Evolutionary conservation across 2,329 filamentous ascomycete species (phyloP).

Genomic region (Pseudocercospora crystallina): DNA sequence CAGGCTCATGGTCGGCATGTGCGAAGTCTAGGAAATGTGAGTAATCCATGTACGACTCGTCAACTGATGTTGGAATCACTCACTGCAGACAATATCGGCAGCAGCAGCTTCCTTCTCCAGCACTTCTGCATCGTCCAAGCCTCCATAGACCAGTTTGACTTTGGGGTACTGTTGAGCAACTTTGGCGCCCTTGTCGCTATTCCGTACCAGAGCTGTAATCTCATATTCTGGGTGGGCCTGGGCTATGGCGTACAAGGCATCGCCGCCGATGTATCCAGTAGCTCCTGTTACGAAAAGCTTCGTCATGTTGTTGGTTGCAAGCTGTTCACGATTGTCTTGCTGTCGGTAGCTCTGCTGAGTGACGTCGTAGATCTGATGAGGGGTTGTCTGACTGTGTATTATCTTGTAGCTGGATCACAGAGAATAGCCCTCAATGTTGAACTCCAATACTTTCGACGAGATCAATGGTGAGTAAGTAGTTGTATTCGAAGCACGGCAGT

Average conservation of each 20-base stretch:
- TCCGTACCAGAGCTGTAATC: constrained; percentile 51
- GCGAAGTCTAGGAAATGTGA: constrained; percentile 39
- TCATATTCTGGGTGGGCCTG: constrained; percentile 51
- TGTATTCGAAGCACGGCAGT: too few species aligned
- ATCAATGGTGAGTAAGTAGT: too few species aligned
- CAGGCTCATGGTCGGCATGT: constrained; percentile 46
- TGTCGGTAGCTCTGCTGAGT: neutral
- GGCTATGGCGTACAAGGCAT: constrained; percentile 45
- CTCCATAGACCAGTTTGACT: constrained; percentile 53
- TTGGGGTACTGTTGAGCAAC: constrained; percentile 49
- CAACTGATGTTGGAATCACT: too few species aligned
- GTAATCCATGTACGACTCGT: neutral
- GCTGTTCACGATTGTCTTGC: too few species aligned
- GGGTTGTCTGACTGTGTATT: too few species aligned
- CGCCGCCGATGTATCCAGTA: constrained; percentile 44
- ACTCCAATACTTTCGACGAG: too few species aligned
- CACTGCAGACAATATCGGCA: constrained; percentile 53
- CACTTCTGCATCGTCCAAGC: constrained; percentile 46
- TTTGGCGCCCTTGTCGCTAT: constrained; percentile 49
- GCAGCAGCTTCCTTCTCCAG: constrained; percentile 46
- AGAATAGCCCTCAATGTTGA: too few species aligned
- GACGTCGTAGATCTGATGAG: neutral
- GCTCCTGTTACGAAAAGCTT: constrained; percentile 28
- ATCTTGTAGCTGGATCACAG: too few species aligned
- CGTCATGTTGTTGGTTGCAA: constrained; percentile 15